These are phyloP conservation scores for Panicum miliaceum DNA, from an alignment of 176 grass and related monocot species.

Conservation along the genomic window DNA sequence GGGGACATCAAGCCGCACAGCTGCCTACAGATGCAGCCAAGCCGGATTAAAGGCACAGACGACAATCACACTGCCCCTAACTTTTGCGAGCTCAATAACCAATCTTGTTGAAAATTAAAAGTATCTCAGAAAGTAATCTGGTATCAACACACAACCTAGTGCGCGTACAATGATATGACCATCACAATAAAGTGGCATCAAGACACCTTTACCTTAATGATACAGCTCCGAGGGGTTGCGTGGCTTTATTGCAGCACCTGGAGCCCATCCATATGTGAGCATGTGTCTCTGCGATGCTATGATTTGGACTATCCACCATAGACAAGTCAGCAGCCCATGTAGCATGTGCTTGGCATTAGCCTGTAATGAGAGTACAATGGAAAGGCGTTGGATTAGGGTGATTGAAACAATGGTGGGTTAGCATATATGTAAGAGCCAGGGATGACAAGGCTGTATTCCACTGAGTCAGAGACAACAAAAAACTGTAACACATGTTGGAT, in stretches of 20 bases:
- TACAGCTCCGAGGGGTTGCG: conserved; percentile 21
- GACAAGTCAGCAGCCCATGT: conserved; percentile 26
- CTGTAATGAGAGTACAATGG: conserved; percentile 25
- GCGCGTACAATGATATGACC: conserved; percentile 20
- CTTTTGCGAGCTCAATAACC: neutral
- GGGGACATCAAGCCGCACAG: conserved; percentile 24
- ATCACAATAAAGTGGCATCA: neutral
- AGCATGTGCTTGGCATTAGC: conserved; percentile 56
- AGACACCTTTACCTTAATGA: conserved; percentile 34
- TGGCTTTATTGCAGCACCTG: conserved; percentile 46
- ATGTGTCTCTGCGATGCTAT: conserved; percentile 34
- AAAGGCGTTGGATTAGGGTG: conserved; percentile 28
- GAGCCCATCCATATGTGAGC: conserved; percentile 65
- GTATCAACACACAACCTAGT: conserved; percentile 24
- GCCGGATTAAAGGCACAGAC: conserved; percentile 1
- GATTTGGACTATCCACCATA: conserved; percentile 53
- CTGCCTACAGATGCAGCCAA: conserved; percentile 29
- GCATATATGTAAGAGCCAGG: neutral
- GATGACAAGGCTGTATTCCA: conserved; percentile 30
- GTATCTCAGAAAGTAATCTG: conserved; percentile 31
- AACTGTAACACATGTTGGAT: conserved; percentile 22
- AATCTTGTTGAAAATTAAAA: conserved; percentile 19
- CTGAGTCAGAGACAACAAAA: conserved; percentile 29
- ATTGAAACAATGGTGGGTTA: conserved; percentile 11
- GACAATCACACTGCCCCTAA: neutral